Conservation (phyloP, 108 stramenopile species). For the Thalassiosira profunda region DNA sequence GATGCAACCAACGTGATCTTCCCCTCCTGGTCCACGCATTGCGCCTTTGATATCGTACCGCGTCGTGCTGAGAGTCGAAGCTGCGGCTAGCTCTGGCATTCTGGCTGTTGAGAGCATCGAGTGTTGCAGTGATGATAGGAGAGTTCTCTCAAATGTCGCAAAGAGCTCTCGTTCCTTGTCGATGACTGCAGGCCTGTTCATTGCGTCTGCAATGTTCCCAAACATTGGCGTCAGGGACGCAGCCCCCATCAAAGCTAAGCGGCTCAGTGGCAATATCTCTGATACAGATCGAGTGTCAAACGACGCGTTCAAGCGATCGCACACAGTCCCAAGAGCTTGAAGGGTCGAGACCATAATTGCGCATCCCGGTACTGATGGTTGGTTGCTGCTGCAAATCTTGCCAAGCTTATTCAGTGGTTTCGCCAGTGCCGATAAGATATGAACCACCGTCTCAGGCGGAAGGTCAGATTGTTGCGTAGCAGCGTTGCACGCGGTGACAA, state of each 20-base stretch:
- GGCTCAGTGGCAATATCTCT: constrained; percentile 56
- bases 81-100: constrained; percentile 75
- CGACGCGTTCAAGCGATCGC: constrained; percentile 22
- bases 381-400: constrained; percentile 7
- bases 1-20: constrained; percentile 79
- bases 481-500: constrained; percentile 29
- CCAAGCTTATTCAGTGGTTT: constrained; percentile 66
- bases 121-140: constrained; percentile 35
- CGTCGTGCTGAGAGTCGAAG: constrained; percentile 62
- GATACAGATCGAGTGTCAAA: constrained; percentile 17
- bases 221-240: constrained; percentile 73
- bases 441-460: constrained; percentile 69
- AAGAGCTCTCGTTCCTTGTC: constrained; percentile 26
- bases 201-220: constrained; percentile 16
- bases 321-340: constrained; percentile 18
- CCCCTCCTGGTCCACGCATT: constrained; percentile 85
- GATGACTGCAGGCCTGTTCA: neutral
- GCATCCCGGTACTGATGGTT: constrained; percentile 7
- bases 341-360: constrained; percentile 14
- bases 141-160: constrained; percentile 12
- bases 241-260: constrained; percentile 62
- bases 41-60: constrained; percentile 84
- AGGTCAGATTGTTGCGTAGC: constrained; percentile 21
- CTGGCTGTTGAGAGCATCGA: constrained; percentile 49
- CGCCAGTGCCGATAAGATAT: constrained; percentile 77